Conservation (phyloP, 2,329 filamentous ascomycete genomes). For the Colletotrichum sp. region DNA sequence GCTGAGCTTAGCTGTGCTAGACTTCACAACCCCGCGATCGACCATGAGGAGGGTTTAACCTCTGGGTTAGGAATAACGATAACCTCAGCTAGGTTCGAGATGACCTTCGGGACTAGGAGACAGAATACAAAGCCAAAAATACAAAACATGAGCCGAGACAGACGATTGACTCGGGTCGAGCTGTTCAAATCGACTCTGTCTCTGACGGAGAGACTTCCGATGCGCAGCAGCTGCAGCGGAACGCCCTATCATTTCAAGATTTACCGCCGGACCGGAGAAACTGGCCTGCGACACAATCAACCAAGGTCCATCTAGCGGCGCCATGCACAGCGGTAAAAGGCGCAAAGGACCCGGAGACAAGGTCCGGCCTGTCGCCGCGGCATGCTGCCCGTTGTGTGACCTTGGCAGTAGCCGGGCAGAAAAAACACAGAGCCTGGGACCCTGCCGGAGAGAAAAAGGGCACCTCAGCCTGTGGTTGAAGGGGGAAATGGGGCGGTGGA, state of each 20-base stretch:
- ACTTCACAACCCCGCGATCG: neutral
- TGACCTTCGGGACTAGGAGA: neutral
- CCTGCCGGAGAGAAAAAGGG: neutral
- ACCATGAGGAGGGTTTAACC: neutral
- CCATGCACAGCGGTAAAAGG: neutral
- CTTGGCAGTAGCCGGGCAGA: neutral
- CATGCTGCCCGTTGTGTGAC: neutral
- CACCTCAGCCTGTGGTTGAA: neutral
- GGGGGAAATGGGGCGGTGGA: neutral
- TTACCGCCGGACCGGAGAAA: neutral
- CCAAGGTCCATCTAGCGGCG: neutral
- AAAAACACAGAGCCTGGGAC: neutral
- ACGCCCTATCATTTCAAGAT: neutral
- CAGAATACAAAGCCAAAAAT: neutral
- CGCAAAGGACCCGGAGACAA: neutral
- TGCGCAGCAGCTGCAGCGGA: neutral
- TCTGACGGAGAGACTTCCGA: neutral
- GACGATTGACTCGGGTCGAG: neutral
- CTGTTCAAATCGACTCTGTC: neutral
- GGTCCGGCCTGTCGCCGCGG: neutral
- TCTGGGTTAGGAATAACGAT: neutral
- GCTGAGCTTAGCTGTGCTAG: neutral
- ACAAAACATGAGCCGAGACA: slow-evolving; percentile 12
- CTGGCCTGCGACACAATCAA: neutral
- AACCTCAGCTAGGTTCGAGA: neutral